phyloP scores from a whole-genome alignment of 495 filamentous ascomycete genomes.

The Jackrogersella multiformis region DNA sequence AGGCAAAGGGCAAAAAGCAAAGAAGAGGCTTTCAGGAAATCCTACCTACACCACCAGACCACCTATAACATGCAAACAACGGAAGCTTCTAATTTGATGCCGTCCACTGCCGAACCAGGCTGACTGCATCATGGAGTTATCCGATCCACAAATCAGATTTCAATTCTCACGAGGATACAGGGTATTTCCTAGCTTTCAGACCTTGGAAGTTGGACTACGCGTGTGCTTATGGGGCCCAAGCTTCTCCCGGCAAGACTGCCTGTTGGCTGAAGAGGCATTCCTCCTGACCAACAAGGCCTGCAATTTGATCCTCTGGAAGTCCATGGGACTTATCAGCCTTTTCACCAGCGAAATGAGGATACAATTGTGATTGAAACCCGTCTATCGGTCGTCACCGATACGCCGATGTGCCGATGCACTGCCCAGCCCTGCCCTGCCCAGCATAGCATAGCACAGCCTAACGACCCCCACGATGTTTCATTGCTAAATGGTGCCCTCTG shows the following conservation, averaged over 20 bases:
- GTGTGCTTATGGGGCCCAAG: constrained; percentile 25
- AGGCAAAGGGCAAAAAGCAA: not conserved
- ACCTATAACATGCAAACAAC: constrained; percentile 8
- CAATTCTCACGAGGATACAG: constrained; percentile 20
- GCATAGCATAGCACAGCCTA: constrained; percentile 19
- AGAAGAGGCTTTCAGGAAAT: constrained; percentile 3
- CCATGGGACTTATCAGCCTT: not conserved
- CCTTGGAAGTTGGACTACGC: constrained; percentile 1
- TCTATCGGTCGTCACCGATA: constrained; percentile 18
- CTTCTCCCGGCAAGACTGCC: constrained; percentile 33
- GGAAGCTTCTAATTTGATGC: constrained; percentile 1
- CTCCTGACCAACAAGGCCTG: not conserved
- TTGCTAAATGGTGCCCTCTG: constrained; percentile 23
- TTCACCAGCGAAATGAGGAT: constrained; percentile 13
- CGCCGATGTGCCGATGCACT: constrained; percentile 21
- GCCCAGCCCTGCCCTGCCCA: no score
- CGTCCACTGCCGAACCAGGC: constrained; percentile 15
- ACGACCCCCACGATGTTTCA: constrained; percentile 40
- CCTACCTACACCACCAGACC: no score
- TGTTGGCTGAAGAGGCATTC: constrained; percentile 14
- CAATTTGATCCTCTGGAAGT: not conserved
- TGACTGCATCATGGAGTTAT: constrained; percentile 18
- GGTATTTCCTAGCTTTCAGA: constrained; percentile 9
- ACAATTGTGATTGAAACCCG: constrained; percentile 27
- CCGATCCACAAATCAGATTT: constrained; percentile 11